Evolutionary conservation across 768 basidiomycete species (phyloP).

Genomic region (Cubamyces lactineus): DNA sequence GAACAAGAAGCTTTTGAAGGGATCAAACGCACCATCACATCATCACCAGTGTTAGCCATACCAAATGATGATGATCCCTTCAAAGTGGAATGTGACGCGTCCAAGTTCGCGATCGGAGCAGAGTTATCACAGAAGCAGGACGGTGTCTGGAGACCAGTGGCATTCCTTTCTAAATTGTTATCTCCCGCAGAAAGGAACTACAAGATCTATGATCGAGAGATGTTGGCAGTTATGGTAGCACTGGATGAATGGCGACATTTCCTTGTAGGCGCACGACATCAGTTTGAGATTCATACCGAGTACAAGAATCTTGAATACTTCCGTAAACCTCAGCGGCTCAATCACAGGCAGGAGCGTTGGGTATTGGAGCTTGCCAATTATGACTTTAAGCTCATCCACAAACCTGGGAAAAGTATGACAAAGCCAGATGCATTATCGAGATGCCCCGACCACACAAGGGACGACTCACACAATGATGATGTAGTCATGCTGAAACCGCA

Average conservation of each 20-base stretch:
- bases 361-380: constrained; percentile 15
- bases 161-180: constrained; percentile 17
- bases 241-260: constrained; percentile 33
- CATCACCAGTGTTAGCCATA: constrained; percentile 17
- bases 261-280: constrained; percentile 22
- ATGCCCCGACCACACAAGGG: neutral
- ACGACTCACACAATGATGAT: neutral
- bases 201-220: constrained; percentile 40
- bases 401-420: constrained; percentile 7
- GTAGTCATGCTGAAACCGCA: neutral
- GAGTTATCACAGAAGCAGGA: constrained; percentile 33
- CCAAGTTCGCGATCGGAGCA: constrained; percentile 33
- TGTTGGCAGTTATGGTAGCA: constrained; percentile 39
- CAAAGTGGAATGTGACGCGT: constrained; percentile 28
- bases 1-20: constrained; percentile 1
- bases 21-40: neutral
- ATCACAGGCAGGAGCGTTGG: constrained; percentile 39
- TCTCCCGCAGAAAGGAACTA: constrained; percentile 35
- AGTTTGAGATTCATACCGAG: constrained; percentile 33
- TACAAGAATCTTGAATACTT: constrained; percentile 39
- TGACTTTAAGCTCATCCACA: constrained; percentile 20
- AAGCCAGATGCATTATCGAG: constrained; percentile 19
- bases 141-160: constrained; percentile 17
- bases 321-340: constrained; percentile 29
- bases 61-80: constrained; percentile 18